Percentiles rank a stretch among this genome's conserved stretches.
phyloP scores from a whole-genome alignment of 208 protist genomes.

The Wallacemonas sp. region DNA sequence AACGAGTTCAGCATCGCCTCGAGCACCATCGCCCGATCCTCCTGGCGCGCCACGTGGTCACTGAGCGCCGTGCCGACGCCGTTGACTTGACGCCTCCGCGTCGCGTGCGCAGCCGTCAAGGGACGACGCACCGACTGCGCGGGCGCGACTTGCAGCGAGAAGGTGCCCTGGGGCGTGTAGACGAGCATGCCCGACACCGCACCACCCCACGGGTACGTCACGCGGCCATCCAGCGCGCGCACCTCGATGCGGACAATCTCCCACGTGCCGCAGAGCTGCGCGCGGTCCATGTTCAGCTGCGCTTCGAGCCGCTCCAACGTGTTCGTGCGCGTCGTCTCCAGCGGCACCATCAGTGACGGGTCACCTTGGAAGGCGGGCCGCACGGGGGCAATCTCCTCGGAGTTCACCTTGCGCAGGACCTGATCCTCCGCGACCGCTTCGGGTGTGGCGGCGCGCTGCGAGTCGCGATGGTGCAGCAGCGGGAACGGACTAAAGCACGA shows the following conservation, averaged over 20 bases:
- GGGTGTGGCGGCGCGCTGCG: not conserved
- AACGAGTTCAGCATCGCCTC: slow-evolving; percentile 12
- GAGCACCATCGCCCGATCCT: slow-evolving; percentile 5
- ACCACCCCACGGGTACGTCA: slow-evolving; percentile 85
- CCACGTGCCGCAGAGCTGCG: slow-evolving; percentile 62
- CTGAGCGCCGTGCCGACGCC: not conserved
- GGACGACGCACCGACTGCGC: slow-evolving; percentile 3
- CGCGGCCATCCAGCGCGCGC: slow-evolving; percentile 54
- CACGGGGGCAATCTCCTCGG: not conserved
- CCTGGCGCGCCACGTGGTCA: slow-evolving; percentile 2
- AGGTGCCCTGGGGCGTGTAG: slow-evolving; percentile 48
- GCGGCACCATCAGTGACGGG: slow-evolving; percentile 10
- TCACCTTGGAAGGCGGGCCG: slow-evolving; percentile 13
- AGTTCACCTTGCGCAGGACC: slow-evolving; percentile 1
- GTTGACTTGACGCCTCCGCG: not conserved
- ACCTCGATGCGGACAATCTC: slow-evolving; percentile 60
- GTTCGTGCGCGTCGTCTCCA: slow-evolving; percentile 26
- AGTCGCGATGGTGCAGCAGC: slow-evolving; percentile 18
- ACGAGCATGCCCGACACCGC: slow-evolving; percentile 67
- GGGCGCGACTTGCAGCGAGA: slow-evolving; percentile 68
- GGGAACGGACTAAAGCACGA: slow-evolving; percentile 76
- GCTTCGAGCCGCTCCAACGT: slow-evolving; percentile 14
- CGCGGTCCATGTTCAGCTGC: slow-evolving; percentile 10
- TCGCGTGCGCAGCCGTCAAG: not conserved
- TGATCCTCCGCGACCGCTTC: not conserved